Conservation (phyloP, 257 asterid species). For the Fraxinus americana region DNA sequence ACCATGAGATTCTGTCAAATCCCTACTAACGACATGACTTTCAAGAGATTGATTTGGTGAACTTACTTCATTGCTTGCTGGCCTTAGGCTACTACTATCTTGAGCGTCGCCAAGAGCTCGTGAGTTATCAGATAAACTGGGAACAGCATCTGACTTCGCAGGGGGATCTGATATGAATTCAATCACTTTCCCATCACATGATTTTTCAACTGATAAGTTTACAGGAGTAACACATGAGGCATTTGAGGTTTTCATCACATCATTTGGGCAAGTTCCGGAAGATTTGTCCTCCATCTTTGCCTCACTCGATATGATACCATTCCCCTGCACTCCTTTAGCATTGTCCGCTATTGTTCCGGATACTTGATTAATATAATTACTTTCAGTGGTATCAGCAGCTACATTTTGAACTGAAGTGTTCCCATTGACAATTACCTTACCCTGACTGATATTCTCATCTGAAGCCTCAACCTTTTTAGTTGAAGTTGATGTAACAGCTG, state of each 20-base stretch:
- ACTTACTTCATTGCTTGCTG: constrained; percentile 35
- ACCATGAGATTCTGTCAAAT: constrained; percentile 36
- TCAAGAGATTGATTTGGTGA: constrained; percentile 38
- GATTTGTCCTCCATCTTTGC: constrained; percentile 43
- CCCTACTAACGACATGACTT: constrained; percentile 26
- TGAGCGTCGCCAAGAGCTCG: constrained; percentile 28
- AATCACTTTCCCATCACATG: constrained; percentile 34
- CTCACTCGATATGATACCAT: constrained; percentile 34
- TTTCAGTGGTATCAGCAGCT: constrained; percentile 37
- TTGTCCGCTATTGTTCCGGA: constrained; percentile 44
- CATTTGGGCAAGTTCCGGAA: constrained; percentile 38
- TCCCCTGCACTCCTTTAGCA: constrained; percentile 40
- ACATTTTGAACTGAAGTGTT: constrained; percentile 37
- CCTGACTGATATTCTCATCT: constrained; percentile 47
- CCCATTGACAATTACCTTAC: constrained; percentile 51
- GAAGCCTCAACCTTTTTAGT: constrained; percentile 46
- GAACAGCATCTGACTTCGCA: constrained; percentile 28
- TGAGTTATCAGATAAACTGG: constrained; percentile 36
- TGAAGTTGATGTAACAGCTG: constrained; percentile 43
- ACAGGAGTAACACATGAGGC: constrained; percentile 42
- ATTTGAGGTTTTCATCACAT: constrained; percentile 34
- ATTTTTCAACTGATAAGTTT: constrained; percentile 31
- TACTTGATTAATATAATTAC: constrained; percentile 35
- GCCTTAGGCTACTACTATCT: constrained; percentile 25
- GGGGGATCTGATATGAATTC: constrained; percentile 40